Evolutionary conservation across 2,329 filamentous ascomycete species (phyloP).

Genomic region (Cephalotrichum gorgonifer): DNA sequence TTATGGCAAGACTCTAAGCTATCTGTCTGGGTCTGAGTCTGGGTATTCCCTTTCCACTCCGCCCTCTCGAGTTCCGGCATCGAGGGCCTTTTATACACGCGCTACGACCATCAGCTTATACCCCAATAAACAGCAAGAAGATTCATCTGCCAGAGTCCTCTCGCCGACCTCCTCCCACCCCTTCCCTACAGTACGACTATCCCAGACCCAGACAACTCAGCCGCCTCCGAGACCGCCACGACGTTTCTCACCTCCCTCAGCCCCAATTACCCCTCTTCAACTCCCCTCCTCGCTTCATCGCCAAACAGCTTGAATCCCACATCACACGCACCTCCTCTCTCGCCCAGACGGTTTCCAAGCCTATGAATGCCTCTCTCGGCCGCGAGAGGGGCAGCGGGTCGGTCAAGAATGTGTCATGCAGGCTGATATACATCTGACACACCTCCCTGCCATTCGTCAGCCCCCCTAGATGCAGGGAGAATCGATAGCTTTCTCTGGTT

Average conservation of each 20-base stretch:
- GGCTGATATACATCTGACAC: background rate
- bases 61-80: background rate
- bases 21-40: background rate
- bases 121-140: background rate
- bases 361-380: no score
- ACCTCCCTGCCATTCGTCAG: background rate
- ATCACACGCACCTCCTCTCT: background rate
- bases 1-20: background rate
- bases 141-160: background rate
- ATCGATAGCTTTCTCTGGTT: background rate
- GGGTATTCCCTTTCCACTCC: background rate
- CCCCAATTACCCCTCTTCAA: background rate
- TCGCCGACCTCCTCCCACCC: background rate
- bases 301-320: background rate
- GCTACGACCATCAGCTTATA: background rate
- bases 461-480: background rate
- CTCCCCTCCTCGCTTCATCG: background rate
- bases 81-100: background rate
- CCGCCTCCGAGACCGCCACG: background rate
- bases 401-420: no score
- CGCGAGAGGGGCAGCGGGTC: no score
- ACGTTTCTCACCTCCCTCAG: background rate
- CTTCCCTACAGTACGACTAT: background rate
- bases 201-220: background rate
- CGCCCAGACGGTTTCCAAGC: no score